These are phyloP conservation scores for Leccinellum albellum DNA, from an alignment of 768 basidiomycete genomes.

Conservation along the genomic window DNA sequence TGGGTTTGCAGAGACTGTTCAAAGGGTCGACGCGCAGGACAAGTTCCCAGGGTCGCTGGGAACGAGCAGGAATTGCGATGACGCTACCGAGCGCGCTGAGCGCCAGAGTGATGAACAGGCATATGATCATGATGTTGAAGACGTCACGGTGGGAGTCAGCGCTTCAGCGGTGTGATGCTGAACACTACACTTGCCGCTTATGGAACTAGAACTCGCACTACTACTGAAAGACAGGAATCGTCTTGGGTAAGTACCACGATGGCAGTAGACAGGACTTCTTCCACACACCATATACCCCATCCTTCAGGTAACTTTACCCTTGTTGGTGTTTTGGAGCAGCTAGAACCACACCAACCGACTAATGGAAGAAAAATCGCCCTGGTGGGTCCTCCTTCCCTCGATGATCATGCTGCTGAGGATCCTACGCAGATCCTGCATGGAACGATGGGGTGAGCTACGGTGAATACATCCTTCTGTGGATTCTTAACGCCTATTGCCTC, in stretches of 20 bases:
- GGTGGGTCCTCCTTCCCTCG: constrained; percentile 39
- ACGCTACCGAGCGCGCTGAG: constrained; percentile 3
- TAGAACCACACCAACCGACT: constrained; percentile 46
- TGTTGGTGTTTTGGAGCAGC: constrained; percentile 61
- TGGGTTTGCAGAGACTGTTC: constrained; percentile 13
- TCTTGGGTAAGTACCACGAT: constrained; percentile 16
- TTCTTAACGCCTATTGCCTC: constrained; percentile 5
- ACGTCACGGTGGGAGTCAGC: background rate
- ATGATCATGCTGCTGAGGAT: constrained; percentile 14
- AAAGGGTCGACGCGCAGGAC: constrained; percentile 17
- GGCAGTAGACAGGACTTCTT: constrained; percentile 33
- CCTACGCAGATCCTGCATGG: constrained; percentile 69
- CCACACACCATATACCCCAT: constrained; percentile 53
- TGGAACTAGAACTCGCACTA: constrained; percentile 4
- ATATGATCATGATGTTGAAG: constrained; percentile 15
- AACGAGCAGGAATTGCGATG: constrained; percentile 48
- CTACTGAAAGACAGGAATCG: background rate
- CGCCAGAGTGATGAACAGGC: background rate
- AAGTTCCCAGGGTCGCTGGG: constrained; percentile 61
- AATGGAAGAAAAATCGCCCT: constrained; percentile 60
- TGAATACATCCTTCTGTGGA: background rate
- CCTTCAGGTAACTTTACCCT: constrained; percentile 42
- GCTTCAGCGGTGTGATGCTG: background rate
- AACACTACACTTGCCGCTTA: constrained; percentile 28
- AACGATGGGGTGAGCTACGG: constrained; percentile 59